Percentiles rank a stretch among this genome's conserved stretches.
These are phyloP conservation scores for Malassezia furfur DNA, from an alignment of 1,284 basidiomycete species.

Conservation along the genomic window DNA sequence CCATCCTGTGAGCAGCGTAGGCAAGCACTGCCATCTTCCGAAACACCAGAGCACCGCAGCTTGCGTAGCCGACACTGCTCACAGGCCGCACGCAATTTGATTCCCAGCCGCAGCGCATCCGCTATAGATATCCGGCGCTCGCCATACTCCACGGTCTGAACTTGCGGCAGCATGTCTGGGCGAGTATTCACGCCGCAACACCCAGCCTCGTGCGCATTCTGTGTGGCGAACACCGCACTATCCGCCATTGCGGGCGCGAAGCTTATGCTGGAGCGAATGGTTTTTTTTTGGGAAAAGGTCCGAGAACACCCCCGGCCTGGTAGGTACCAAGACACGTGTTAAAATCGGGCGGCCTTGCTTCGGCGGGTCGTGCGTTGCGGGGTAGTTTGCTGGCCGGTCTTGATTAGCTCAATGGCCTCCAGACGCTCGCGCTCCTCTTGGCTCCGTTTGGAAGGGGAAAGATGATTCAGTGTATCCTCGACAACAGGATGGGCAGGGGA, in stretches of 20 bases:
- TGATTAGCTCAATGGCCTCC: too few species aligned
- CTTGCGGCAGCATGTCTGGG: too few species aligned
- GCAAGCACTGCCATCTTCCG: background rate
- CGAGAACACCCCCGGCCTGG: background rate
- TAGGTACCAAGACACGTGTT: background rate
- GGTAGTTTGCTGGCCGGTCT: too few species aligned
- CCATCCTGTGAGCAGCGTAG: background rate
- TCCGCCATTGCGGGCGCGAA: background rate
- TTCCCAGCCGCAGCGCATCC: background rate
- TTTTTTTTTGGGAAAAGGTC: background rate
- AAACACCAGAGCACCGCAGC: slow-evolving; percentile 10
- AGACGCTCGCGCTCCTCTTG: too few species aligned
- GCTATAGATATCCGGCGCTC: background rate
- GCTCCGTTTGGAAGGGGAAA: too few species aligned
- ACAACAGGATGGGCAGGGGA: too few species aligned
- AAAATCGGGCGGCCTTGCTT: background rate
- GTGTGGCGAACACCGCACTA: background rate
- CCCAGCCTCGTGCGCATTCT: too few species aligned
- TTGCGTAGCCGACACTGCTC: slow-evolving; percentile 11
- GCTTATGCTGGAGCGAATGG: background rate
- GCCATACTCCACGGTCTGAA: background rate
- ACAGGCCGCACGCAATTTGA: slow-evolving; percentile 2
- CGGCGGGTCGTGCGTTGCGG: too few species aligned
- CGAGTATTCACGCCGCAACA: too few species aligned
- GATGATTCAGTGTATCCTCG: too few species aligned